phyloP scores from a whole-genome alignment of 257 asterid species.

The Plectranthus barbatus region DNA sequence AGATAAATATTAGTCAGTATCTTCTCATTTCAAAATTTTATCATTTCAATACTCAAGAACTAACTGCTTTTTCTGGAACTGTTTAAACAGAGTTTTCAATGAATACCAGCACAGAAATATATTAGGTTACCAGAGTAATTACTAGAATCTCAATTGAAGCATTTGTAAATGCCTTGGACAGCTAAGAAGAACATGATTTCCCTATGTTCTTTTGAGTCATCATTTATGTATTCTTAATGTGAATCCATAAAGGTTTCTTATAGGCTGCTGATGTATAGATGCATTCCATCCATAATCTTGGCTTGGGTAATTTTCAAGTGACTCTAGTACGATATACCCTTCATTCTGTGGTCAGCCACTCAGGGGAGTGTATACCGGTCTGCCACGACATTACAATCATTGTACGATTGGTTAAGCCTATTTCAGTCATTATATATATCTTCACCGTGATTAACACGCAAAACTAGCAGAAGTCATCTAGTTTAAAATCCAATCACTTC shows the following conservation, averaged over 20 bases:
- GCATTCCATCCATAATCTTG: not conserved
- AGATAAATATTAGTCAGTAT: not conserved
- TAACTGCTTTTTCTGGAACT: not conserved
- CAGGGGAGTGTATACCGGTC: not conserved
- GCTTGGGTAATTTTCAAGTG: not conserved
- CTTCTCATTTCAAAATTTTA: not conserved
- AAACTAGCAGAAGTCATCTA: not conserved
- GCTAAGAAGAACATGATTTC: not conserved
- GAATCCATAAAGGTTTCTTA: not conserved
- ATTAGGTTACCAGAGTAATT: not conserved
- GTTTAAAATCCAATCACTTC: not conserved
- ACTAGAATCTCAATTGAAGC: not conserved
- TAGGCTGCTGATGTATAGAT: not conserved
- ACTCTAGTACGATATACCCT: not conserved
- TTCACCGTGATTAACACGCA: not conserved
- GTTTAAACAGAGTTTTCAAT: not conserved
- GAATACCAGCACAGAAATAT: not conserved
- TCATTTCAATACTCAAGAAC: not conserved
- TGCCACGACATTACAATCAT: not conserved
- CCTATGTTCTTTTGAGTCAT: not conserved
- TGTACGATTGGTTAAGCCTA: not conserved
- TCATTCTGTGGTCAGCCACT: not conserved
- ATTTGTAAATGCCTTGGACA: not conserved
- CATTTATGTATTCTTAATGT: not conserved
- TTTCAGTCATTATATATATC: not conserved